Evolutionary conservation across 352 stramenopile species (phyloP), one percentile per base, ranked within the genome.

Genomic region (Phytophthora ramorum): DNA sequence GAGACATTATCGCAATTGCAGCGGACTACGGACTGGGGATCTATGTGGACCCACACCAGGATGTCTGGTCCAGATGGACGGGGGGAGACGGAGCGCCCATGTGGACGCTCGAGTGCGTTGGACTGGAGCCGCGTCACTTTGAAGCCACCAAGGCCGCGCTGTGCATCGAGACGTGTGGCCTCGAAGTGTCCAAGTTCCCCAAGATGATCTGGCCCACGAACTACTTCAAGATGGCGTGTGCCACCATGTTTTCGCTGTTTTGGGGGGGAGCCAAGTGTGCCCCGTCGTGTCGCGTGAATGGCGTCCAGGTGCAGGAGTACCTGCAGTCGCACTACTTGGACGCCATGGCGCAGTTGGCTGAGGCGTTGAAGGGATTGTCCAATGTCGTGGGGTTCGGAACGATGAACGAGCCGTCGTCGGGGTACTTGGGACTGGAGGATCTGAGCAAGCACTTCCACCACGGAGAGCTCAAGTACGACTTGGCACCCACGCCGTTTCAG

Each of bases 181-280:
- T 65, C 1, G 63, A 58, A 3, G 63, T 76, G 22, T 56, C 34
- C 14, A 62, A 83, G 44, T 92, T 87, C 55, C 90, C 90, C 16
- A 95, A 94, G 63, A 98, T 97, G 92, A 92, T 96, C 60, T 98
- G 92, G 92, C 89, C 86, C 4, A 95, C 90, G 41, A 97, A 97
- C 57, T 96, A 97, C 71, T 95, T 93, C 63, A 97, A 97, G 49
- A 85, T 96, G 58, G 91, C 82, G 4, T 85, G 79, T 57, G 90
- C 88, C 5, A 97, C 91, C 16, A 97, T 98, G 92, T 97, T 96
- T 52, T 97, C 90, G 30, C 75, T 98, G 0, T 98, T 97, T 63
- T 98, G 76, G 68, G 89, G 81, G 41, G 92, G 92, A 17, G 64
- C 83, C 37, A 70, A 74, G 12, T 86, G 90, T 32, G 90, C 92